Conservation (phyloP, 257 asterid species). For the Scutellaria baicalensis region DNA sequence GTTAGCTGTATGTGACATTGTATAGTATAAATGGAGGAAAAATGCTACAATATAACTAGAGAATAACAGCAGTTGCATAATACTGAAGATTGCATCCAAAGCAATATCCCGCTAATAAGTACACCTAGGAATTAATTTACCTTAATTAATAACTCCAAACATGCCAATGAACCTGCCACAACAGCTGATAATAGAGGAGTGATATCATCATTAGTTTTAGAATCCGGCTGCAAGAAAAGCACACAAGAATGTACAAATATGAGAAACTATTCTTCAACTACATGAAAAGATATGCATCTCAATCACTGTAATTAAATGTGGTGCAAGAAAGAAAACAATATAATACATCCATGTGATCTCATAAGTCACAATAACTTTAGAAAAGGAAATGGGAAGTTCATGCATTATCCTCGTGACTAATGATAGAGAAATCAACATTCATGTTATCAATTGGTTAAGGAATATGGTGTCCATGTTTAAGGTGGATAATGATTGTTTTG, state of each 20-base stretch:
- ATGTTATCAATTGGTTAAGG: background rate
- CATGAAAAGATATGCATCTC: background rate
- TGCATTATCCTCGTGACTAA: background rate
- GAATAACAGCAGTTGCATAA: background rate
- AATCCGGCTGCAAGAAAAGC: constrained; percentile 66
- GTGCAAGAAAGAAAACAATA: background rate
- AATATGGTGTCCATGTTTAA: background rate
- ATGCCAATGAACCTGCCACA: constrained; percentile 84
- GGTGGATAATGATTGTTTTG: background rate
- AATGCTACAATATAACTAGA: background rate
- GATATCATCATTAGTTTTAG: constrained; percentile 74
- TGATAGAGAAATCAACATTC: background rate
- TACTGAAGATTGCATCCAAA: background rate
- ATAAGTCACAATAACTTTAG: background rate
- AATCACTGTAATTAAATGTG: background rate
- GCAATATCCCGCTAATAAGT: background rate
- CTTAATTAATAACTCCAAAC: constrained; percentile 71
- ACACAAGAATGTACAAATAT: constrained; percentile 1
- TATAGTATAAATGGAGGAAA: background rate
- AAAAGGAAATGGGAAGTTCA: background rate
- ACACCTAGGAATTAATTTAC: constrained; percentile 23
- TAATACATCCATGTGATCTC: background rate
- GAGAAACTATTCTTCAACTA: background rate
- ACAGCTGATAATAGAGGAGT: constrained; percentile 87
- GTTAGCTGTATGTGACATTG: background rate